Evolutionary conservation across 2,329 filamentous ascomycete genomes (phyloP), one percentile per base, ranked within the genome.

Genomic region (Epichloe hybrida): DNA sequence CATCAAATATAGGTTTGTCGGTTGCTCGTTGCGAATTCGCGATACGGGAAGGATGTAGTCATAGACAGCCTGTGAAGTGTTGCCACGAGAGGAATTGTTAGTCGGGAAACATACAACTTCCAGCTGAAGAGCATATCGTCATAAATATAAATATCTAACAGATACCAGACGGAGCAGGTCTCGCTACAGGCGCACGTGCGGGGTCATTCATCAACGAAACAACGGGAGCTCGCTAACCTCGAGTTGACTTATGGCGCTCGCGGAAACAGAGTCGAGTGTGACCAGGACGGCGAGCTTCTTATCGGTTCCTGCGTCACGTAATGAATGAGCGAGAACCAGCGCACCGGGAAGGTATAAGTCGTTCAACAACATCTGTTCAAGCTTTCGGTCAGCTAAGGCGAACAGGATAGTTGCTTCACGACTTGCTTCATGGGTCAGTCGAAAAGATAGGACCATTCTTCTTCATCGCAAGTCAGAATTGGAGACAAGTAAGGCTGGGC

Each of bases 291-390:
- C 89, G 60, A 98, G 75, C 72, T 88, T 91, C 72, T 88, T 93
- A 58, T 75, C 81, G 38, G 90, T 88, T 52, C 88, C 88, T 60
- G 82, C 84, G 83, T 98, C 93, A 68, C 88, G 86, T 52, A 98
- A 74, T 36, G 93, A 97, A 72, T 97, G 90, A 54, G 89, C 90
- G 56, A 98, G 81, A 45, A 98, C 90, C 59, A 93, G 81, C 53
- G 90, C 91, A 66, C 93, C 91, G 66, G 93, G 91, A 48, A 98
- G 80, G 69, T 98, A 98, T 55, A 79, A 79, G 71, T 98, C 90
- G 72, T 81, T 95, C 72, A 95, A 75, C 51, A 97, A 80, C 67
- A 98, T 86, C 91, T 96, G 69, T 62, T 56, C 47, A 39, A 35
- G 7, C n/a, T 8, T 36, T 35, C 49, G 43, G 46, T 51, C 45